Evolutionary conservation across 129 eudicot genomes (phyloP), one percentile per base, ranked within the genome.

Genomic region (Heracleum sosnowskyi): DNA sequence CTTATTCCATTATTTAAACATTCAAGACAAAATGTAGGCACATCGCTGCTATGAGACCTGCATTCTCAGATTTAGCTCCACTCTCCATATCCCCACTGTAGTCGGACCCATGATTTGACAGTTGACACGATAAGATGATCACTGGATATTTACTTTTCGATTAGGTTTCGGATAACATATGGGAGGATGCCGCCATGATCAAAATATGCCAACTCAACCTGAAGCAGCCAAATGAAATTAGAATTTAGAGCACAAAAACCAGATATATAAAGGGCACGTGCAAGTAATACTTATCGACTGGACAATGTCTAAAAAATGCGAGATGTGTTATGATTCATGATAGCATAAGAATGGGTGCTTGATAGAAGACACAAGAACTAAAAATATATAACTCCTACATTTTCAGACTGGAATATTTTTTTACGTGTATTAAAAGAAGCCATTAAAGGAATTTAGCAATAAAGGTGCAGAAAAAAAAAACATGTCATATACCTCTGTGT

Each of bases 101-200:
- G 17, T 66, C 0, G 24, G 22, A 31, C 72, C 39, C 39, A 41
- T 41, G 35, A 41, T 41, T 49, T 5, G 10, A 29, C 40, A 41
- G n/a, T 49, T 5, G 10, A 29, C 40, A 26, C 41, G 45, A 66
- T 39, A 16, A 44, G 5, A 31, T 69, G 16, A 28, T 11, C 16
- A 37, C 70, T 75, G 12, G 18, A 80, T 42, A 74, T 60, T 85
- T 83, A 91, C 79, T 88, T 81, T 79, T 86, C 86, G 55, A 85
- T 86, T 77, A 95, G 79, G 69, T 88, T 92, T 80, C 99, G 83
- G 45, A 95, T 85, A 70, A 95, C 99, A 46, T 91, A 95, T 26
- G 80, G 97, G 81, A 95, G 99, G 86, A 95, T 95, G 66, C 99
- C 99, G 22, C 99, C 97, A 37, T 95, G 96, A 77, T 95, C 96